A percentile compares a stretch with the other conserved stretches of the same genome.
Evolutionary conservation across 768 basidiomycete species (phyloP).

Genomic region (Lentinula sp.): DNA sequence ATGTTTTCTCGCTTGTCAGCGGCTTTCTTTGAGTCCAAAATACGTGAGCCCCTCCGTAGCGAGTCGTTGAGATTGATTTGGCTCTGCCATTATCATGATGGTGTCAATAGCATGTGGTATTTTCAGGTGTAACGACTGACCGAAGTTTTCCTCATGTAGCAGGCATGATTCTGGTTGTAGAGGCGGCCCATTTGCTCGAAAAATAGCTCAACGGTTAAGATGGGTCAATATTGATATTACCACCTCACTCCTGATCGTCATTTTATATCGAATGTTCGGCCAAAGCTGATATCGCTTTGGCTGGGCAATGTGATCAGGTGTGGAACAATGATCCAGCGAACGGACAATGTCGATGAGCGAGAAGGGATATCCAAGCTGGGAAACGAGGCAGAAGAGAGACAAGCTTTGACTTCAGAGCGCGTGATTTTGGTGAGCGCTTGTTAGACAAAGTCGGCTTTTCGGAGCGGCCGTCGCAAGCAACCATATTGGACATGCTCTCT

Average conservation of each 20-base stretch:
- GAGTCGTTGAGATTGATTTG: background rate
- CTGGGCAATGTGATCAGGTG: background rate
- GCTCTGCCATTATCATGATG: background rate
- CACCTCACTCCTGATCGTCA: background rate
- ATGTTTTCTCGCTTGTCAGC: background rate
- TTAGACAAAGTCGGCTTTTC: background rate
- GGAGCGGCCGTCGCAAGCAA: background rate
- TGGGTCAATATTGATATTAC: background rate
- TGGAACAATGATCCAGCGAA: background rate
- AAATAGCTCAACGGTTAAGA: too few species aligned
- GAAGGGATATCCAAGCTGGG: background rate
- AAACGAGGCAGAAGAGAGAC: background rate
- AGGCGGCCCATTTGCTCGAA: background rate
- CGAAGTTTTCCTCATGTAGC: background rate
- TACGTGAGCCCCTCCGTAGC: background rate
- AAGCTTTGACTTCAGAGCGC: too few species aligned
- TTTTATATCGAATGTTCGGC: background rate
- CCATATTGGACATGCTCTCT: slow-evolving; percentile 14
- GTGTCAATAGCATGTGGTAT: background rate
- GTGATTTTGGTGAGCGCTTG: too few species aligned
- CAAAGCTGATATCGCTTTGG: slow-evolving; percentile 1
- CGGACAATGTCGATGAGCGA: background rate
- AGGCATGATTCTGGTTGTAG: background rate
- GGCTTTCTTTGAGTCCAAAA: background rate
- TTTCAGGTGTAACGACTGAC: background rate